Conservation (phyloP, 345 rosid species). For the Psidium friedrichsthalianum region DNA sequence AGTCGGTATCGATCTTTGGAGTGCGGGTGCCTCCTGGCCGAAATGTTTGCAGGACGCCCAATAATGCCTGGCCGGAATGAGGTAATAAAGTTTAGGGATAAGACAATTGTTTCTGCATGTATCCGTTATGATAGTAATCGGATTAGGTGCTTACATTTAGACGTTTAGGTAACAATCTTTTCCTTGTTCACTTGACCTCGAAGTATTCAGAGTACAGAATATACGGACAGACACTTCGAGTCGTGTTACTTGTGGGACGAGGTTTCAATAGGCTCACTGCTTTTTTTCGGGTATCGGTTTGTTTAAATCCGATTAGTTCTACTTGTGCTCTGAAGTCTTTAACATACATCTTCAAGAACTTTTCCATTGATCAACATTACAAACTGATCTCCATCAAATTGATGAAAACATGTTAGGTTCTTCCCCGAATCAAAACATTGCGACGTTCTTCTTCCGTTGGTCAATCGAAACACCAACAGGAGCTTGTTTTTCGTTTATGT, state of each 20-base stretch:
- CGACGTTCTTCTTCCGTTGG: not conserved
- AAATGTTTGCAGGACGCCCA: conserved; percentile 46
- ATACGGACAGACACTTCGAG: too few relatives aligned
- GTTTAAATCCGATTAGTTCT: too few relatives aligned
- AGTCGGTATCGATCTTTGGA: conserved; percentile 59
- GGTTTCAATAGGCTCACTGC: too few relatives aligned
- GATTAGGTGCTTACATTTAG: not conserved
- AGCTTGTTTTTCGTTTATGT: not conserved
- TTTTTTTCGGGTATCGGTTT: too few relatives aligned
- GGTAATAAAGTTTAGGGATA: conserved; percentile 11
- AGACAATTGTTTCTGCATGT: not conserved
- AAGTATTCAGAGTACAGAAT: not conserved
- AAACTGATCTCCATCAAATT: too few relatives aligned
- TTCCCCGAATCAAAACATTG: too few relatives aligned
- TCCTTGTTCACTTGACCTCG: not conserved
- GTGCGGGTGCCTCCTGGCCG: conserved; percentile 66
- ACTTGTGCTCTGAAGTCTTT: not conserved
- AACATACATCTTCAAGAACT: not conserved
- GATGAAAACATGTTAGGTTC: too few relatives aligned
- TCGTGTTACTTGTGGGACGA: too few relatives aligned
- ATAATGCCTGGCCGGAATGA: conserved; percentile 54
- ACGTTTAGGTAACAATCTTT: not conserved
- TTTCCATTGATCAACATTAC: not conserved
- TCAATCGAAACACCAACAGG: not conserved
- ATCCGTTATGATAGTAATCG: not conserved